These are phyloP conservation scores for Cyclotella sp. DNA, from an alignment of 108 stramenopile species.

Conservation along the genomic window DNA sequence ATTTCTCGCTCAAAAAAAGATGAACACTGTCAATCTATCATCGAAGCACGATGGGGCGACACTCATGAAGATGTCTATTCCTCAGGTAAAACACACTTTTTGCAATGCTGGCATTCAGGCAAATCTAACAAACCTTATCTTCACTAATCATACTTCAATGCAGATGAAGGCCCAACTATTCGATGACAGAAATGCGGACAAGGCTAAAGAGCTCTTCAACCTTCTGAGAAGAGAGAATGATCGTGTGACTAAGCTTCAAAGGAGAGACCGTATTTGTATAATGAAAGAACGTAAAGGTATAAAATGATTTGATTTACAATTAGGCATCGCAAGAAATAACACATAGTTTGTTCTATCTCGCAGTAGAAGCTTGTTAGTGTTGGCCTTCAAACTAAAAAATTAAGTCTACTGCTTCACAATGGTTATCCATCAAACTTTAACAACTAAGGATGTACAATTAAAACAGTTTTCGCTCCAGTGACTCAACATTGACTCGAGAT, in stretches of 20 bases:
- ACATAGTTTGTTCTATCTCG: too few species aligned
- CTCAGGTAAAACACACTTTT: slow-evolving; percentile 4
- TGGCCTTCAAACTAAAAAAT: too few species aligned
- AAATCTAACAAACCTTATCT: too few species aligned
- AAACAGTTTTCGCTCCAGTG: too few species aligned
- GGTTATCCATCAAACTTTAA: too few species aligned
- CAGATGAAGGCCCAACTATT: slow-evolving; percentile 33
- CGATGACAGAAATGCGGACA: slow-evolving; percentile 23
- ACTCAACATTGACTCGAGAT: too few species aligned
- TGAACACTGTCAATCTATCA: slow-evolving; percentile 28
- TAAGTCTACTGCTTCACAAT: too few species aligned
- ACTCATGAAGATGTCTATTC: slow-evolving; percentile 52
- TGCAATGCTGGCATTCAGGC: neutral
- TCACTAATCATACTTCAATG: neutral
- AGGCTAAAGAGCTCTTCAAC: slow-evolving; percentile 35
- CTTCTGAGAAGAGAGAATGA: slow-evolving; percentile 42
- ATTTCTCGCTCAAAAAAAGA: slow-evolving; percentile 45
- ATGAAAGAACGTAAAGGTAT: slow-evolving; percentile 28
- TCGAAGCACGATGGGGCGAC: slow-evolving; percentile 46
- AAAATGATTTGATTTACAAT: too few species aligned
- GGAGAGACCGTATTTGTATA: slow-evolving; percentile 24
- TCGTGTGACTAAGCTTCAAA: slow-evolving; percentile 19
- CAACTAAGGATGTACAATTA: too few species aligned
- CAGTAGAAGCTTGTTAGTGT: too few species aligned
- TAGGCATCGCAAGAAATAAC: neutral